Evolutionary conservation across 495 filamentous ascomycete species (phyloP).

Genomic region (Xylaria intraflava): DNA sequence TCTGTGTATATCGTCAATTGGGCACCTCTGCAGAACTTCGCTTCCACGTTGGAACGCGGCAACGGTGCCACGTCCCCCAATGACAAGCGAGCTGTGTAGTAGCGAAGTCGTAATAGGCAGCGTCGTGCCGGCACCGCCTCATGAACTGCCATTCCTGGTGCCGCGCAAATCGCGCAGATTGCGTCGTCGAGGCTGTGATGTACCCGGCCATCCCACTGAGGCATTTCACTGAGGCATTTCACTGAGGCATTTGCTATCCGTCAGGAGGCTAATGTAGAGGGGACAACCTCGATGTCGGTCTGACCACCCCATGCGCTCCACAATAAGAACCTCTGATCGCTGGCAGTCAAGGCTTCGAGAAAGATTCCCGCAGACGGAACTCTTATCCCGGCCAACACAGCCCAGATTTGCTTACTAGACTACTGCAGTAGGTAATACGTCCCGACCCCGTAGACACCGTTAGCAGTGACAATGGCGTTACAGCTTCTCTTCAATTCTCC

Average conservation of each 20-base stretch:
- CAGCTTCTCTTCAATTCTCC: too few relatives aligned
- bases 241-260: neutral
- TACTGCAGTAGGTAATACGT: too few relatives aligned
- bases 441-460: too few relatives aligned
- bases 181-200: neutral
- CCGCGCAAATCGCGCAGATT: neutral
- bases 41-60: neutral
- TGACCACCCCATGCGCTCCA: conserved; percentile 1
- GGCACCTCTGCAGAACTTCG: conserved; percentile 5
- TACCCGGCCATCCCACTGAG: neutral
- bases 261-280: neutral
- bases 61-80: conserved; percentile 6
- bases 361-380: neutral
- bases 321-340: neutral
- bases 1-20: neutral
- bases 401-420: too few relatives aligned
- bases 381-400: neutral
- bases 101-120: neutral
- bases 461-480: too few relatives aligned
- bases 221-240: neutral
- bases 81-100: neutral
- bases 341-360: conserved; percentile 1
- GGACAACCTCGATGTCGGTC: neutral
- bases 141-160: conserved; percentile 1
- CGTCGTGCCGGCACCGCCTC: neutral